Percentiles rank a stretch among this genome's conserved stretches.
These are phyloP conservation scores for Salvia splendens DNA, from an alignment of 257 asterid species.

Conservation along the genomic window DNA sequence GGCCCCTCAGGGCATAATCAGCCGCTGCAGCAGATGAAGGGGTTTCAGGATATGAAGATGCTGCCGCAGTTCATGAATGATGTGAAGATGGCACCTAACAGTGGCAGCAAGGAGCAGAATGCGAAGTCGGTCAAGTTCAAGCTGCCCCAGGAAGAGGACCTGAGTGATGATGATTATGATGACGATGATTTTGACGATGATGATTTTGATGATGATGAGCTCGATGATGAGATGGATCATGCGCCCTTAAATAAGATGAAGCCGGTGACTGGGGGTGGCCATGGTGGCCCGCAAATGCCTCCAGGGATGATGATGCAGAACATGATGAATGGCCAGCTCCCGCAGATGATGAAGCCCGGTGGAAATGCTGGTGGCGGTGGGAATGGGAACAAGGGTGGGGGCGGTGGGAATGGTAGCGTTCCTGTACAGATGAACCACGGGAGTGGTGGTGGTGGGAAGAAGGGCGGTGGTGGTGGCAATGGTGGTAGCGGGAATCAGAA, in stretches of 20 bases:
- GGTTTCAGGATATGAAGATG: constrained; percentile 57
- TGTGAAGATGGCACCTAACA: constrained; percentile 45
- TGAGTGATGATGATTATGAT: constrained; percentile 50
- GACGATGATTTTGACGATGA: constrained; percentile 51
- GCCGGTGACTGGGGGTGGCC: constrained; percentile 43
- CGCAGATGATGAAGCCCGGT: constrained; percentile 47
- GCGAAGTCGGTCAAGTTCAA: constrained; percentile 60
- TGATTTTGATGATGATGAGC: constrained; percentile 53
- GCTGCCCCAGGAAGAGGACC: constrained; percentile 61
- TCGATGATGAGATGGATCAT: constrained; percentile 56
- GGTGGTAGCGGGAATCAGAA: constrained; percentile 39
- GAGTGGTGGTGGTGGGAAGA: constrained; percentile 46
- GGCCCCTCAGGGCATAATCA: constrained; percentile 36
- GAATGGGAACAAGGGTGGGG: too few species aligned
- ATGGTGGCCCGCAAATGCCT: constrained; percentile 45
- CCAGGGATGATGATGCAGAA: constrained; percentile 52
- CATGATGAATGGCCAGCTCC: constrained; percentile 41
- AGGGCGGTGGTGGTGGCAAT: constrained; percentile 20
- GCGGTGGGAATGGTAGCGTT: constrained; percentile 22
- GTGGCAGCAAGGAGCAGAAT: constrained; percentile 40
- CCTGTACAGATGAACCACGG: not conserved
- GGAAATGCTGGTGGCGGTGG: constrained; percentile 36
- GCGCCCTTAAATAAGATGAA: constrained; percentile 51
- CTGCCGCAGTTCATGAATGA: constrained; percentile 52
- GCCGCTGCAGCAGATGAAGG: constrained; percentile 55